Conservation (phyloP, 805 yeast genomes). For the Starmerella asiatica region DNA sequence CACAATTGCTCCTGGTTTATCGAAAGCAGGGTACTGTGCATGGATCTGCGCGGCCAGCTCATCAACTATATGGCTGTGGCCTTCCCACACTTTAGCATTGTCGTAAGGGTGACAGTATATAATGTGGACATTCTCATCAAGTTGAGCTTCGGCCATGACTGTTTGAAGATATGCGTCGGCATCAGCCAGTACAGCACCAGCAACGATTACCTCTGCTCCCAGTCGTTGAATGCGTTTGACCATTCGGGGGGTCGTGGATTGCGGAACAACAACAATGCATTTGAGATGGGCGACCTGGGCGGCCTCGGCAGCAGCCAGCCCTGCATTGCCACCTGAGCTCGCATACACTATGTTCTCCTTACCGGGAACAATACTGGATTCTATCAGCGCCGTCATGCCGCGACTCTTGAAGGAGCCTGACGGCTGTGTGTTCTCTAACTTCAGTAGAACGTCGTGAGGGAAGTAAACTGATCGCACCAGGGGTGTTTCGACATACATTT, state of each 20-base stretch:
- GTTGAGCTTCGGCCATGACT: slow-evolving; percentile 29
- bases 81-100: slow-evolving; percentile 86
- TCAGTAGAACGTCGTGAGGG: slow-evolving; percentile 60
- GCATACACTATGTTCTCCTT: slow-evolving; percentile 52
- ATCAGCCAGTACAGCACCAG: slow-evolving; percentile 68
- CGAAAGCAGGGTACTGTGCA: slow-evolving; percentile 32
- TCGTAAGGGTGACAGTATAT: slow-evolving; percentile 89
- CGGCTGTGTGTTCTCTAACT: slow-evolving; percentile 78
- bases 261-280: slow-evolving; percentile 53
- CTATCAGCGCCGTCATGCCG: slow-evolving; percentile 16
- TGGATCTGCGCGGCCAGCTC: slow-evolving; percentile 72
- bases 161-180: slow-evolving; percentile 67
- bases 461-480: slow-evolving; percentile 55
- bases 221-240: slow-evolving; percentile 32
- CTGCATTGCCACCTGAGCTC: slow-evolving; percentile 86
- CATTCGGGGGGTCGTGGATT: slow-evolving; percentile 35
- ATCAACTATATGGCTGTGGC: slow-evolving; percentile 86
- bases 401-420: slow-evolving; percentile 82
- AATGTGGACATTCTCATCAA: slow-evolving; percentile 56
- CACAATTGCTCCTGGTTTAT: slow-evolving; percentile 56
- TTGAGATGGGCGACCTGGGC: slow-evolving; percentile 47
- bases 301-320: slow-evolving; percentile 87
- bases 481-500: slow-evolving; percentile 39
- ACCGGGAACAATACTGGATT: slow-evolving; percentile 30
- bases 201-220: slow-evolving; percentile 41